phyloP scores from a whole-genome alignment of 2,329 filamentous ascomycete species.

The Phaeophleospora eucalypticola region DNA sequence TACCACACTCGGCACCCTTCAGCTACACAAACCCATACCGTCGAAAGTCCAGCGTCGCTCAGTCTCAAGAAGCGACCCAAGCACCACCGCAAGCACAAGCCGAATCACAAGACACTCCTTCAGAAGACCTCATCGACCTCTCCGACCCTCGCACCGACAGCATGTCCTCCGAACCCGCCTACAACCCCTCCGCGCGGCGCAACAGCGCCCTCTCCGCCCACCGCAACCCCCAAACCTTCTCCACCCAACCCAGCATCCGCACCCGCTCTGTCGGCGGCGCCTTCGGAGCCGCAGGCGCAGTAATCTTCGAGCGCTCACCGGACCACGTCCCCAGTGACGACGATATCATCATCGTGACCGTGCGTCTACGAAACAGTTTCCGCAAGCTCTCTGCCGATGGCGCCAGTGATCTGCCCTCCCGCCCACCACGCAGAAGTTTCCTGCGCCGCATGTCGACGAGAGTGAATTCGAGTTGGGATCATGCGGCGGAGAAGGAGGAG shows the following conservation, averaged over 20 bases:
- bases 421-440: constrained; percentile 26
- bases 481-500: constrained; percentile 17
- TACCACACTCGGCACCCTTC: not conserved
- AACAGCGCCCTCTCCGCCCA: constrained; percentile 14
- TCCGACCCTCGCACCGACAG: not conserved
- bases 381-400: constrained; percentile 11
- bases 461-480: constrained; percentile 12
- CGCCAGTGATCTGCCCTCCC: constrained; percentile 17
- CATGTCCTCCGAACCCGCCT: not conserved
- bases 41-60: not conserved
- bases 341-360: constrained; percentile 29
- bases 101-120: not conserved
- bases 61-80: not conserved
- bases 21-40: not conserved
- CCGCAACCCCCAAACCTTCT: constrained; percentile 9
- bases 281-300: constrained; percentile 17
- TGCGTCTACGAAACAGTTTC: constrained; percentile 19
- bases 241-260: not conserved
- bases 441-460: constrained; percentile 28
- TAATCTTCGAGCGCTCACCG: constrained; percentile 21
- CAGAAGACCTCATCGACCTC: not conserved
- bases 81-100: not conserved
- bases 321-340: constrained; percentile 14
- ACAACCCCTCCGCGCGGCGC: not conserved
- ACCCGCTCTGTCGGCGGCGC: constrained; percentile 10